Base-by-base conservation (phyloP, 1,284 basidiomycete genomes). In the Trichosporon asahii region DNA sequence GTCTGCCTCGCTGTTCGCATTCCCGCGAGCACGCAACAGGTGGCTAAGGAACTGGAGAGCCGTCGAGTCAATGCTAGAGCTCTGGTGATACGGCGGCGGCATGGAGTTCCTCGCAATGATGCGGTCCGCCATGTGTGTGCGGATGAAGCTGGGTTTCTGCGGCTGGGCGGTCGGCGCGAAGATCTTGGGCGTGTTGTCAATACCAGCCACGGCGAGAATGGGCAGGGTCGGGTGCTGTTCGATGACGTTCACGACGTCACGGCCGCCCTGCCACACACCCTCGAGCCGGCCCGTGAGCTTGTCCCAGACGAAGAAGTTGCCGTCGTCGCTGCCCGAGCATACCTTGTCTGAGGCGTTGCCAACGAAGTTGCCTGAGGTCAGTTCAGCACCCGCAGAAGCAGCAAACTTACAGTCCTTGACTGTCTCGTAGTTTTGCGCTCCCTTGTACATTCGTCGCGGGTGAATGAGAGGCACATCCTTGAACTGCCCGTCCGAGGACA, bases 281-380 rank as follows among this genome's bases (percentile, higher is more conserved):
- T 89, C 87, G 12, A 95, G 80, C 25, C 84, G 80, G 0, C 88
- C 89, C 3, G 86, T 87, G 14, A 84, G 80, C 79, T 94, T 95
- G 72, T 89, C 85, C 93, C 93, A 98, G 11, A 95, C 85, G 81
- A 97, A 87, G 72, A 84, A 86, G 73, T 86, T 85, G 4, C 87
- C 95, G 77, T 95, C 94, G 78, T 98, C 95, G 0, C 90, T 93
- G 3, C 95, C 95, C n/a, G 91, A 93, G 8, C 89, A 86, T 37
- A 97, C 88, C 71, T 88, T 91, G 79, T 94, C 89, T 72, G 94
- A 91, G 44, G 84, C 82, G 3, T 90, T 88, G 0, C 93, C 93
- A 40, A 94, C 83, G 78, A 93, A 95, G 79, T 93, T 94, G 57
- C 94, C 93, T 94, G 68, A 2, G 12, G 64, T 67, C 33, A 70